These are phyloP conservation scores for Mycena capillaripes DNA, from an alignment of 768 basidiomycete genomes.

Conservation along the genomic window DNA sequence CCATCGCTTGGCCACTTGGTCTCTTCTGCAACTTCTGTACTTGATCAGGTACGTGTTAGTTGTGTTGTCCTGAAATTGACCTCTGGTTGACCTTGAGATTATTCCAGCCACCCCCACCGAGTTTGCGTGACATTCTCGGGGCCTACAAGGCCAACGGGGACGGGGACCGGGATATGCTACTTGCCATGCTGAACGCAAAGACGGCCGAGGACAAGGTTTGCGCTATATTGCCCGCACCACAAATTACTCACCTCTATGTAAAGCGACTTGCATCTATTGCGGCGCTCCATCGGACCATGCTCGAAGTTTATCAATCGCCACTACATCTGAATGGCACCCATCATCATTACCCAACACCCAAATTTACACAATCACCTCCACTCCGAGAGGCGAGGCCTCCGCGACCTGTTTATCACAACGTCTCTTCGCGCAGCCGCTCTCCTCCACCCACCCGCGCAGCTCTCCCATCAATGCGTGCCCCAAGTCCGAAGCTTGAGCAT, in stretches of 20 bases:
- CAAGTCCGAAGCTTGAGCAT: constrained; percentile 52
- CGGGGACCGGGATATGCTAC: constrained; percentile 92
- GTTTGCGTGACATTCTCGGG: constrained; percentile 85
- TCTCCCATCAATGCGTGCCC: constrained; percentile 49
- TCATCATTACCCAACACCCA: constrained; percentile 58
- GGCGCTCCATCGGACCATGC: constrained; percentile 77
- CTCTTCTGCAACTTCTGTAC: constrained; percentile 53
- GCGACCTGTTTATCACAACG: constrained; percentile 51
- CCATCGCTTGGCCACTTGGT: constrained; percentile 50
- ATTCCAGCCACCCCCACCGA: constrained; percentile 80
- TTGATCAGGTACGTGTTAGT: constrained; percentile 58
- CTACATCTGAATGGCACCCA: constrained; percentile 49
- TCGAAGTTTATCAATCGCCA: constrained; percentile 68
- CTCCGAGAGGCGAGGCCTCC: constrained; percentile 48
- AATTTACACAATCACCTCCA: constrained; percentile 53
- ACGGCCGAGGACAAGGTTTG: constrained; percentile 92
- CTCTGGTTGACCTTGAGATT: constrained; percentile 26
- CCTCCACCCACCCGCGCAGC: constrained; percentile 50
- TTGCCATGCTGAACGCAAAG: constrained; percentile 94
- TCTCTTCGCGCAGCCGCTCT: constrained; percentile 55
- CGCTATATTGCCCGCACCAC: constrained; percentile 23
- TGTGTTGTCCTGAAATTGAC: constrained; percentile 35
- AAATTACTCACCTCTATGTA: constrained; percentile 15
- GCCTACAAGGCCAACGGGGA: constrained; percentile 91
- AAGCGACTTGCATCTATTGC: constrained; percentile 82